Conservation (phyloP, 495 filamentous ascomycete genomes). For the Tuber microsphaerosporum region DNA sequence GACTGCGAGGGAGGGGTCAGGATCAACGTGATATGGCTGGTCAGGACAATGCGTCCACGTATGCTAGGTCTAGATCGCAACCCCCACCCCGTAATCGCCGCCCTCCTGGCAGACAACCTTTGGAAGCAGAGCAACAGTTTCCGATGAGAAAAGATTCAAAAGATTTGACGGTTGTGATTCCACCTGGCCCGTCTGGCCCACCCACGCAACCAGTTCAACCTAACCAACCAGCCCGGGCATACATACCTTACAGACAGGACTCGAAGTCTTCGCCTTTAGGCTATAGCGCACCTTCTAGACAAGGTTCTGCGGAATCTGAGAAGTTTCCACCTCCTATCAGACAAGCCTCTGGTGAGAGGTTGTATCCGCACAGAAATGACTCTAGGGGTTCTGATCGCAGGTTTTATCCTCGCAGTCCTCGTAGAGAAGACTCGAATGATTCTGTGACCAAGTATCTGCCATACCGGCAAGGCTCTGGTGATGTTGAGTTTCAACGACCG, state of each 20-base stretch:
- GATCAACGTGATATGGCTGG: slow-evolving; percentile 5
- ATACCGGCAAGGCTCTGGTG: slow-evolving; percentile 32
- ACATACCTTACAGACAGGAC: slow-evolving; percentile 38
- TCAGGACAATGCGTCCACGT: slow-evolving; percentile 10
- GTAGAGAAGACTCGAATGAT: slow-evolving; percentile 29
- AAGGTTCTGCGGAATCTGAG: slow-evolving; percentile 30
- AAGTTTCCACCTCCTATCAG: slow-evolving; percentile 31
- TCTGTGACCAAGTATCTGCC: slow-evolving; percentile 29
- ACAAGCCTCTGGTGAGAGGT: slow-evolving; percentile 25
- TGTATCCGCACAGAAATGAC: slow-evolving; percentile 32
- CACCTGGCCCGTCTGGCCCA: not conserved
- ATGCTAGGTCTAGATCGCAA: slow-evolving; percentile 29
- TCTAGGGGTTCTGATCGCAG: slow-evolving; percentile 32
- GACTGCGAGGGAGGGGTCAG: slow-evolving; percentile 10
- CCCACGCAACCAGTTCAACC: not conserved
- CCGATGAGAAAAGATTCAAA: slow-evolving; percentile 23
- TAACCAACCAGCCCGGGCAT: slow-evolving; percentile 12
- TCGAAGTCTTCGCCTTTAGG: slow-evolving; percentile 27
- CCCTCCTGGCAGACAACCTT: slow-evolving; percentile 41
- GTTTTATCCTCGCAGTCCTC: slow-evolving; percentile 23
- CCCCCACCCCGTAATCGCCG: slow-evolving; percentile 14
- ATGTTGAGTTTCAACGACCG: not conserved
- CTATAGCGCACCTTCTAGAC: slow-evolving; percentile 18
- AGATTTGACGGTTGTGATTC: not conserved
- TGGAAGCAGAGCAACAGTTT: slow-evolving; percentile 33